Base-by-base conservation (phyloP, 495 filamentous ascomycete species). In the Hyaloscypha variabilis region DNA sequence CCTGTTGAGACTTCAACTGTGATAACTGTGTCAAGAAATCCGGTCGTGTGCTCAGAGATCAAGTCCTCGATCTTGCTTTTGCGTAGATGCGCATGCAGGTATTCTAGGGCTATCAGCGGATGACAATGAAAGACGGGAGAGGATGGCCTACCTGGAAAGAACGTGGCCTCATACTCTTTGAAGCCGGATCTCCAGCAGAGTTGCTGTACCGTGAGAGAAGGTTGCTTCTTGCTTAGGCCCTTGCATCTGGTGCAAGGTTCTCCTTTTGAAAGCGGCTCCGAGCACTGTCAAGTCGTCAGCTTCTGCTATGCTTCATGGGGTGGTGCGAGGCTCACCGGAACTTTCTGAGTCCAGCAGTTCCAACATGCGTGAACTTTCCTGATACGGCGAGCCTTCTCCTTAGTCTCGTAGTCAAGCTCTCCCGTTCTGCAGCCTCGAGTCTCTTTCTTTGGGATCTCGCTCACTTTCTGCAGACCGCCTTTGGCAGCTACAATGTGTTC, bases 101-200 rank as follows among this genome's bases (percentile, higher is more conserved):
- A 84, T n/a, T 77, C 76, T 85, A 17, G 6, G 25, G 25, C 25
- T 25, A 54, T 54, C 51, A 54, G 69, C 50, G 77, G 80, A 79
- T 34, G 79, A 70, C 30, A 76, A 77, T 57, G 79, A 73, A 8
- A 80, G 79, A 0, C 23, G 10, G 14, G 24, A 24, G 17, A 10
- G 8, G 19, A 46, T 19, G 19, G 51, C 46, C 4, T 60, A 84
- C 78, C 58, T 73, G 73, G 30, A 73, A 71, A 34, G 75, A 71
- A 64, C 77, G 76, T 67, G 77, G 79, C 62, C 74, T 75, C 74
- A 79, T 82, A 75, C 72, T 82, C 69, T 74, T 77, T 67, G 79
- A 85, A 29, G 74, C 79, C 50, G 76, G 76, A 55, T 76, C 76
- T 57, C 75, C 74, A 70, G 79, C 81, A 72, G 76, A 83, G 46